Base-by-base conservation (phyloP, 116 monocot genomes). In the Dioscorea cayenensis region DNA sequence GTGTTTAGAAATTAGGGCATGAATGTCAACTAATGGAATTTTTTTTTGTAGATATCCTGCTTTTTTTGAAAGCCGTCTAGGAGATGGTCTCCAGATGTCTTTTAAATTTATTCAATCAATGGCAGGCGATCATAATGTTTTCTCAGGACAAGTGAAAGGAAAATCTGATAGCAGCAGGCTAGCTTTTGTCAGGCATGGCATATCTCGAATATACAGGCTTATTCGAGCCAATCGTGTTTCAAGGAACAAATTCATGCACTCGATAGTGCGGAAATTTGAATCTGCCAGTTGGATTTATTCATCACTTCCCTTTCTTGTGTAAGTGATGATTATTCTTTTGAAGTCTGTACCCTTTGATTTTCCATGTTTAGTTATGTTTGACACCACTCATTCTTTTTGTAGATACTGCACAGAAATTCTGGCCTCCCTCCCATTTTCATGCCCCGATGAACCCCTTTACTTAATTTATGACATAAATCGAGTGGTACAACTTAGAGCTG, bases 351-450 rank as follows among this genome's bases (percentile, higher is more conserved):
- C 10, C 18, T 43, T 65, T 65, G 2, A 1, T 5, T 4, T 61
- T 74, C 28, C 19, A 20, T 65, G 32, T 20, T 28, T 28, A 35
- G 60, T 51, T 35, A n/a, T 11, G 32, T 60, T 82, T 28, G 14
- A 35, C 62, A 51, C 6, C 19, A n/a, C n/a, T 16, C 8, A 64
- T 75, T 55, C 16, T 48, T n/a, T 79, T 49, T 77, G 61, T 81
- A 97, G 97, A 51, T 99, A 94, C 65, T 99, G 97, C 78, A 77
- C 85, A 61, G 94, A 99, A 67, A 84, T 99, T 81, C 90, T 99
- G 64, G 88, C 90, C 13, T 87, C 97, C 67, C 86, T 99, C 50
- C 97, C 97, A 18, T 99, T 91, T 51, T 83, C 90, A 49, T 72
- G 64, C 35, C 94, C 89, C 36, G 97, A 99, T 77, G 97, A 99